Evolutionary conservation across 1,139 yeast genomes (phyloP).

Genomic region (Scheffersomyces parashehatae): DNA sequence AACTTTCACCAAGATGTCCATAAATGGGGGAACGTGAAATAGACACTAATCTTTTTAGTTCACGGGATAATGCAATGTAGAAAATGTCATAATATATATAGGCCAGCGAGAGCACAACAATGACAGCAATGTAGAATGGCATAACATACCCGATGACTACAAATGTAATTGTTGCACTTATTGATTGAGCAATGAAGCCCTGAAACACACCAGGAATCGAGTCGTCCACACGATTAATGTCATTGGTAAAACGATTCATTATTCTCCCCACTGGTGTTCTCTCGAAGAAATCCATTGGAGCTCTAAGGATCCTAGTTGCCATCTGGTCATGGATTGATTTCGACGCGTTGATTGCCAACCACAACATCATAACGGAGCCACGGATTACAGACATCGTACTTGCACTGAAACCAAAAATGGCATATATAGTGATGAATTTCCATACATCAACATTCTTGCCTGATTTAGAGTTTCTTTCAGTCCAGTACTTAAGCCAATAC

Average conservation of each 20-base stretch:
- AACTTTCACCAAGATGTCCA: slow-evolving; percentile 64
- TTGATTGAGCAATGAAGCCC: slow-evolving; percentile 39
- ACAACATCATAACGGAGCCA: slow-evolving; percentile 16
- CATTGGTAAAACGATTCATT: slow-evolving; percentile 62
- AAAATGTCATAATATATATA: slow-evolving; percentile 55
- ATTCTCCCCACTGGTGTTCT: slow-evolving; percentile 33
- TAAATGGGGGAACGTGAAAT: slow-evolving; percentile 54
- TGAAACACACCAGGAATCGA: slow-evolving; percentile 48
- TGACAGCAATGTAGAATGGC: slow-evolving; percentile 51
- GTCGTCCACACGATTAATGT: slow-evolving; percentile 62
- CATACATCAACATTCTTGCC: slow-evolving; percentile 25
- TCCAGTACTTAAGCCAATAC: slow-evolving; percentile 64
- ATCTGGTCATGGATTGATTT: slow-evolving; percentile 24
- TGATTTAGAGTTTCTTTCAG: slow-evolving; percentile 41
- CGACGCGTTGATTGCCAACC: slow-evolving; percentile 25
- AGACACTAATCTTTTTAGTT: slow-evolving; percentile 46
- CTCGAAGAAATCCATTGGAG: slow-evolving; percentile 35
- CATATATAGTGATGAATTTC: slow-evolving; percentile 26
- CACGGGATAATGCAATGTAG: slow-evolving; percentile 56
- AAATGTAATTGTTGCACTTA: slow-evolving; percentile 50
- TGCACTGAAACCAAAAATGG: slow-evolving; percentile 27
- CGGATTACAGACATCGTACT: slow-evolving; percentile 21
- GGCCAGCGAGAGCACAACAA: slow-evolving; percentile 39
- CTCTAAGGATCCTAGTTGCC: slow-evolving; percentile 23
- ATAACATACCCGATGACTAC: slow-evolving; percentile 50